A percentile compares a stretch with the other conserved stretches of the same genome.
Conservation (phyloP, 345 rosid genomes). For the Camelina neglecta region DNA sequence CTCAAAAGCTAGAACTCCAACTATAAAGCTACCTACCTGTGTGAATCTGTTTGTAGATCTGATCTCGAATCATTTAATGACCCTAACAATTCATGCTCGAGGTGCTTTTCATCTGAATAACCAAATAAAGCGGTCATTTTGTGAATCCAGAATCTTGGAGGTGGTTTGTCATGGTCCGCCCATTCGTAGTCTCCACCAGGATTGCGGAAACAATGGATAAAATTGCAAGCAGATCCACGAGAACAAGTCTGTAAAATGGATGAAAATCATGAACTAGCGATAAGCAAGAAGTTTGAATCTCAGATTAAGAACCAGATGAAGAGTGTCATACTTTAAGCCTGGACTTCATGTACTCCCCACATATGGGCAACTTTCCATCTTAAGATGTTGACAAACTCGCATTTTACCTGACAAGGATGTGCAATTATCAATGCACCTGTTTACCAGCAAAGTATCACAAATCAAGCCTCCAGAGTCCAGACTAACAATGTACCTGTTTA, state of each 20-base stretch:
- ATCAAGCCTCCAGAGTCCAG: slow-evolving; percentile 3
- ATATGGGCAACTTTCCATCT: slow-evolving; percentile 94
- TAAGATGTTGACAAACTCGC: slow-evolving; percentile 84
- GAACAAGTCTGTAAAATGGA: slow-evolving; percentile 72
- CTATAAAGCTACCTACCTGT: slow-evolving; percentile 47
- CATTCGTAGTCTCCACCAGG: slow-evolving; percentile 99
- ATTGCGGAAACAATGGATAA: slow-evolving; percentile 92
- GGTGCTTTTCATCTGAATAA: slow-evolving; percentile 57
- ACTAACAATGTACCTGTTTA: slow-evolving; percentile 68
- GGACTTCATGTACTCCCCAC: slow-evolving; percentile 94
- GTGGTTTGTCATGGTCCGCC: slow-evolving; percentile 96
- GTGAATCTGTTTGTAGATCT: slow-evolving; percentile 41
- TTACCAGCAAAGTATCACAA: slow-evolving; percentile 4
- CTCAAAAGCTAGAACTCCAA: slow-evolving; percentile 6
- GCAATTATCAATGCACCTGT: not conserved
- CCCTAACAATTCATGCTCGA: slow-evolving; percentile 46
- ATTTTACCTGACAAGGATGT: slow-evolving; percentile 59
- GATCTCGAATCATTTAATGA: slow-evolving; percentile 42
- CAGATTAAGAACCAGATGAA: slow-evolving; percentile 18
- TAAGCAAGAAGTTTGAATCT: slow-evolving; percentile 19
- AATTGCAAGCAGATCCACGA: slow-evolving; percentile 92
- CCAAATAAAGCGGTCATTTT: slow-evolving; percentile 92
- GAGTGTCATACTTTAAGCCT: slow-evolving; percentile 64
- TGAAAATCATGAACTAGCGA: slow-evolving; percentile 21
- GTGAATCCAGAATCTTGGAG: slow-evolving; percentile 85